Evolutionary conservation across 148 eudicot species (phyloP).

Genomic region (Nepenthes mirabilis): DNA sequence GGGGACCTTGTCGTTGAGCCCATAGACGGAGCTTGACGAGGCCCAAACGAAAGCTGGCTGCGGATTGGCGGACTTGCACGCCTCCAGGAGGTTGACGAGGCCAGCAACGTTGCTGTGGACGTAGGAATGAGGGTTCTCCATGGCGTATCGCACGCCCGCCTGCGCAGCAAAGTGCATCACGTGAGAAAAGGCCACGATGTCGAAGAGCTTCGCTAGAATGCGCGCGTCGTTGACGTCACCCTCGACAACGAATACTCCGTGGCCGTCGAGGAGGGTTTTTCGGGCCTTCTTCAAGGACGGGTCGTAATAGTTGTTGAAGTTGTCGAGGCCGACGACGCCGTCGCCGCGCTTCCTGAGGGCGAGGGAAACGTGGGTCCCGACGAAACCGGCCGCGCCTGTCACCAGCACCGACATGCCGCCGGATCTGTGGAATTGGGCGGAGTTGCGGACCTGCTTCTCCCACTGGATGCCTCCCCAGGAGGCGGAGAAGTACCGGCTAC

Average conservation of each 20-base stretch:
- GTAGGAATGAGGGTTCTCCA: constrained; percentile 63
- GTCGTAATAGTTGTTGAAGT: constrained; percentile 64
- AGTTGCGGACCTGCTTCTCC: constrained; percentile 23
- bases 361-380: constrained; percentile 59
- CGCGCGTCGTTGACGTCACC: constrained; percentile 48
- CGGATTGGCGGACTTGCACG: constrained; percentile 38
- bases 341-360: constrained; percentile 60
- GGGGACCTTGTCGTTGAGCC: constrained; percentile 52
- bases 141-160: constrained; percentile 74
- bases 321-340: constrained; percentile 79
- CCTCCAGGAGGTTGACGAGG: constrained; percentile 45
- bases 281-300: constrained; percentile 50
- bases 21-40: constrained; percentile 79
- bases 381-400: constrained; percentile 76
- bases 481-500: constrained; percentile 28
- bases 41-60: constrained; percentile 82
- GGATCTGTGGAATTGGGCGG: constrained; percentile 44
- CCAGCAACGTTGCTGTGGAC: constrained; percentile 66
- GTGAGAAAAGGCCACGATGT: constrained; percentile 44
- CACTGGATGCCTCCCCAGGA: constrained; percentile 50
- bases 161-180: constrained; percentile 75
- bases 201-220: constrained; percentile 39
- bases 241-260: constrained; percentile 35
- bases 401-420: constrained; percentile 56
- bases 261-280: constrained; percentile 11